Percentiles rank a stretch among this genome's conserved stretches.
phyloP scores from a whole-genome alignment of 192 early-diverging fungal species.

The Podila verticillata region DNA sequence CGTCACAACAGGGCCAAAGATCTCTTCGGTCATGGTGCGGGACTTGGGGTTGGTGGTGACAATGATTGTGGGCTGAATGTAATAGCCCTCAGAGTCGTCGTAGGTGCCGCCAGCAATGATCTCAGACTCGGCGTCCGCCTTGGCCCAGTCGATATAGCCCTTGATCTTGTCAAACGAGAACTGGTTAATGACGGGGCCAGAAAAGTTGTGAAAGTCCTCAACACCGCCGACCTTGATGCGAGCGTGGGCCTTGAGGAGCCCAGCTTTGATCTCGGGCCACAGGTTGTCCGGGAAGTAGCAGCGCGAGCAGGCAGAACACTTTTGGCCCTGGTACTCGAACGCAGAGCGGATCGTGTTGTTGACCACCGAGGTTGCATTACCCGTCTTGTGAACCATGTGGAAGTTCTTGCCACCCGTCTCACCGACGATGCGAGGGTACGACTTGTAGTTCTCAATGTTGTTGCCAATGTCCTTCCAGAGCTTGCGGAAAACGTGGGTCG shows the following conservation, averaged over 20 bases:
- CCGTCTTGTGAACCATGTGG: slow-evolving; percentile 89
- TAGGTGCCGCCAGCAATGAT: slow-evolving; percentile 93
- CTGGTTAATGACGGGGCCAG: slow-evolving; percentile 92
- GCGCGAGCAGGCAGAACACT: slow-evolving; percentile 96
- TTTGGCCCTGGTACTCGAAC: slow-evolving; percentile 99
- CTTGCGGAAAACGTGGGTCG: slow-evolving; percentile 91
- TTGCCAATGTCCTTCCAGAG: slow-evolving; percentile 92
- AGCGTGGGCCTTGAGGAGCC: slow-evolving; percentile 71
- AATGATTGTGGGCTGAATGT: slow-evolving; percentile 91
- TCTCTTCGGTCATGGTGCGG: slow-evolving; percentile 91
- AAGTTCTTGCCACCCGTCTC: slow-evolving; percentile 99
- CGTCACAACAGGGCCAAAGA: slow-evolving; percentile 97
- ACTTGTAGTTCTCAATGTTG: slow-evolving; percentile 91
- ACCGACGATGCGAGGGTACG: slow-evolving; percentile 97
- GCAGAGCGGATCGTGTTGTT: slow-evolving; percentile 91
- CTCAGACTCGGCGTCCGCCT: slow-evolving; percentile 68
- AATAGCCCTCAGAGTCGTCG: slow-evolving; percentile 90
- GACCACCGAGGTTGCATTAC: slow-evolving; percentile 81
- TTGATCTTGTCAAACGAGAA: slow-evolving; percentile 93
- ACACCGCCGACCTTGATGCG: slow-evolving; percentile 90
- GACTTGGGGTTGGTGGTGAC: slow-evolving; percentile 84
- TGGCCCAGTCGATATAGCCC: slow-evolving; percentile 85
- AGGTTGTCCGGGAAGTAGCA: slow-evolving; percentile 88
- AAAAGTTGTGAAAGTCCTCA: slow-evolving; percentile 88
- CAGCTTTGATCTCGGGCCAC: slow-evolving; percentile 77